Percentiles rank a stretch among this genome's conserved stretches.
phyloP scores from a whole-genome alignment of 805 yeast species.

The Candida dajiaensis region DNA sequence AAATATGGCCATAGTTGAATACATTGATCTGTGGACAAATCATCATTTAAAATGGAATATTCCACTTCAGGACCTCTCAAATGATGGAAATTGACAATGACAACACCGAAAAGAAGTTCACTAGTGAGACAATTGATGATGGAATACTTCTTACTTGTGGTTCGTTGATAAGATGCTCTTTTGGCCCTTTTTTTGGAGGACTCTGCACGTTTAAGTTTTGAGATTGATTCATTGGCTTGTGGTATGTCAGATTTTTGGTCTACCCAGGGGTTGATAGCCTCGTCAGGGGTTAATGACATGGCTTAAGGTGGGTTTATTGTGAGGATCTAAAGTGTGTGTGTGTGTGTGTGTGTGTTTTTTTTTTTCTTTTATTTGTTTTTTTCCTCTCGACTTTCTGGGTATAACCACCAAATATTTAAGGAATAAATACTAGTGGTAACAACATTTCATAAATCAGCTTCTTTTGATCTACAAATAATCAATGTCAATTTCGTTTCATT shows the following conservation, averaged over 20 bases:
- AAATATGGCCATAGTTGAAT: slow-evolving; percentile 69
- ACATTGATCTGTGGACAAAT: slow-evolving; percentile 3
- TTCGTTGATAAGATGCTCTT: neutral
- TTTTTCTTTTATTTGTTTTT: too few species aligned
- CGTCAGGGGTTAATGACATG: neutral
- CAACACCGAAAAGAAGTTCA: slow-evolving; percentile 65
- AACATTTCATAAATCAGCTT: too few species aligned
- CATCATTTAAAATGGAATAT: slow-evolving; percentile 56
- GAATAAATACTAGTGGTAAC: too few species aligned
- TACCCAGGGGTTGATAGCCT: neutral
- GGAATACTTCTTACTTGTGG: slow-evolving; percentile 12
- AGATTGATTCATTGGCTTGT: neutral
- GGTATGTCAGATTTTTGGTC: neutral
- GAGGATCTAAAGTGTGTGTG: too few species aligned
- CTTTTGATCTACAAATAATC: too few species aligned
- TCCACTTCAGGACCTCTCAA: slow-evolving; percentile 92
- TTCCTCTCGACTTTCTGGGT: too few species aligned
- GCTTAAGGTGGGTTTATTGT: neutral
- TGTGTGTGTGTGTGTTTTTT: too few species aligned
- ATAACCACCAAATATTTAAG: too few species aligned
- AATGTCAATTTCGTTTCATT: too few species aligned
- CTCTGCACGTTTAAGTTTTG: neutral
- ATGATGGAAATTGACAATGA: slow-evolving; percentile 92
- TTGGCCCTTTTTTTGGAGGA: neutral
- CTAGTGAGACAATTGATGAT: slow-evolving; percentile 15